Conservation (phyloP, 257 asterid species). For the Jacaranda copaia region DNA sequence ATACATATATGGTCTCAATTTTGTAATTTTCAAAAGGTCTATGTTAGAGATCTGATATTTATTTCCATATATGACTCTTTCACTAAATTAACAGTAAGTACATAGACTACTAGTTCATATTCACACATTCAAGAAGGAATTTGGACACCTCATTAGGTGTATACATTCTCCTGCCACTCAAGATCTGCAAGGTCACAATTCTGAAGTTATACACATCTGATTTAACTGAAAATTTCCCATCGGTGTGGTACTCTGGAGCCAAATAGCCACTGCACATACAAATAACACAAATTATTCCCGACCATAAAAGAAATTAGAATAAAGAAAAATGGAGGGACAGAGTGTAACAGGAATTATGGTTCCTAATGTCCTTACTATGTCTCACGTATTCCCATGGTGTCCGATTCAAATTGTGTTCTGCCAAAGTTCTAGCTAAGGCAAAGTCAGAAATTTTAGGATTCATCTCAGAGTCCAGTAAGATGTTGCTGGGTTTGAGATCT, state of each 20-base stretch:
- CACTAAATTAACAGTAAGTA: too few species aligned
- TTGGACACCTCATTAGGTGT: neutral
- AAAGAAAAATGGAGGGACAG: neutral
- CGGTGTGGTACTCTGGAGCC: neutral
- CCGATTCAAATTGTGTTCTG: neutral
- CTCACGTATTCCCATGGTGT: neutral
- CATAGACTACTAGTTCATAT: neutral
- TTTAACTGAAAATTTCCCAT: slow-evolving; percentile 15
- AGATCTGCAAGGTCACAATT: slow-evolving; percentile 26
- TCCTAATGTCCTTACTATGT: neutral
- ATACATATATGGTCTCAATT: too few species aligned
- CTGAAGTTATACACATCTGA: slow-evolving; percentile 39
- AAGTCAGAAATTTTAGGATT: slow-evolving; percentile 36
- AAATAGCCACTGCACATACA: slow-evolving; percentile 28
- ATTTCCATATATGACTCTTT: too few species aligned
- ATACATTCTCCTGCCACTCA: slow-evolving; percentile 27
- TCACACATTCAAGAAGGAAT: slow-evolving; percentile 26
- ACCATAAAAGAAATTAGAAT: neutral
- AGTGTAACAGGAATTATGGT: neutral
- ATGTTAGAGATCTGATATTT: too few species aligned
- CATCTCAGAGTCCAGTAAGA: slow-evolving; percentile 40
- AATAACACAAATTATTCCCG: neutral
- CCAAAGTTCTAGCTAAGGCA: neutral
- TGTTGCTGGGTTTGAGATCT: neutral
- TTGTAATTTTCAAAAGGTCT: too few species aligned